Evolutionary conservation across 345 rosid species (phyloP).

Genomic region (Rhodamnia argentea): DNA sequence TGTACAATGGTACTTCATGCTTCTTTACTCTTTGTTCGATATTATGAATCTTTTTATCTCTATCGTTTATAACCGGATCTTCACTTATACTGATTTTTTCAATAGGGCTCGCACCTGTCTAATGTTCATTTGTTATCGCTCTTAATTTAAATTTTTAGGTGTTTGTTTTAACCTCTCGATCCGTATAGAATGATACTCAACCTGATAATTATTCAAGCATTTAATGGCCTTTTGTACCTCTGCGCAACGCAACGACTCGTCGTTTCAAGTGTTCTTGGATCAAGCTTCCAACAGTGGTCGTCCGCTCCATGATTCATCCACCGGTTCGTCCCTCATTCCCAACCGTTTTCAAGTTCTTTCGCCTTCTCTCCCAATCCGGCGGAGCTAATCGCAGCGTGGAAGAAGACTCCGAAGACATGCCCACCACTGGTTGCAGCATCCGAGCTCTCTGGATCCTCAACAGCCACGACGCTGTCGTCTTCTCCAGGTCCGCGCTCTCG

Average conservation of each 20-base stretch:
- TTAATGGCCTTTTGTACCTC: not conserved
- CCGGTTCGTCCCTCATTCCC: not conserved
- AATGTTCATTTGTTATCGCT: not conserved
- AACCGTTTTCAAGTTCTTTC: not conserved
- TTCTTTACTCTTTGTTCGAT: not conserved
- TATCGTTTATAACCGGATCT: no score
- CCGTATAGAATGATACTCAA: not conserved
- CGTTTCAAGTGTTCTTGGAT: not conserved
- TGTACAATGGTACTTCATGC: not conserved
- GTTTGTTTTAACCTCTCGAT: not conserved
- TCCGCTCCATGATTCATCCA: not conserved
- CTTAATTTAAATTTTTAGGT: not conserved
- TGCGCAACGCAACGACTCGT: not conserved
- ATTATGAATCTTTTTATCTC: no score
- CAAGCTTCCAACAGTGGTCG: not conserved
- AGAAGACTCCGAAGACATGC: slow-evolving; percentile 10
- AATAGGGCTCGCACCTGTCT: not conserved
- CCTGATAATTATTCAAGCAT: not conserved
- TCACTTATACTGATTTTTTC: no score
- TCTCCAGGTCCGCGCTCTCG: slow-evolving; percentile 50
- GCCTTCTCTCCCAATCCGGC: not conserved
- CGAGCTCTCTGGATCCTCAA: slow-evolving; percentile 88
- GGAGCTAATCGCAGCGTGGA: not conserved
- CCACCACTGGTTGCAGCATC: slow-evolving; percentile 59
- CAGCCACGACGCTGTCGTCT: slow-evolving; percentile 61